Conservation (phyloP, 164 flowering plant genomes). For the Magnolia sinica region DNA sequence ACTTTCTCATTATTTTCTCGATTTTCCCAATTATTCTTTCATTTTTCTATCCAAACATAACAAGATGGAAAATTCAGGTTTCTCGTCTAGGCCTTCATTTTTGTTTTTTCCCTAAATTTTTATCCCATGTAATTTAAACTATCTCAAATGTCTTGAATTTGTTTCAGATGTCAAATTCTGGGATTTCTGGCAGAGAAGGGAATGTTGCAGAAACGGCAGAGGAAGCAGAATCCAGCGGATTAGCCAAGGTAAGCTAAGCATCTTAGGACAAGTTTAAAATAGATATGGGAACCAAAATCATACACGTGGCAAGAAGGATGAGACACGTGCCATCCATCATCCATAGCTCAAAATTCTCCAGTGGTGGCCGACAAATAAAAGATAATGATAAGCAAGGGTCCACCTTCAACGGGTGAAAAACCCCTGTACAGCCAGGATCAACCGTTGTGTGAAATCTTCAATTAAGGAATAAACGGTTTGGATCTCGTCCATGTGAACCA, state of each 20-base stretch:
- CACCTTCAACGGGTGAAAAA: not conserved
- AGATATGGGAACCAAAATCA: not conserved
- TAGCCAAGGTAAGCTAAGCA: conserved; percentile 15
- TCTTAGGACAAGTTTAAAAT: not conserved
- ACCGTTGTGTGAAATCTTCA: not conserved
- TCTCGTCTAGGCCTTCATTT: not conserved
- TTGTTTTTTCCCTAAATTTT: not conserved
- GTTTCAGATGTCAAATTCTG: conserved; percentile 21
- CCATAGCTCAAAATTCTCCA: not conserved
- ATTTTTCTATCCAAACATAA: not conserved
- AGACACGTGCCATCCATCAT: not conserved
- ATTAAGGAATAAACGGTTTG: not conserved
- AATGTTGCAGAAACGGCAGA: conserved; percentile 9
- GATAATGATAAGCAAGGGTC: not conserved
- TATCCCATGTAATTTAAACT: not conserved
- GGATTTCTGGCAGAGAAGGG: conserved; percentile 8
- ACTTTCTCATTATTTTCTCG: conserved; percentile 1
- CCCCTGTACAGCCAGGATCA: not conserved
- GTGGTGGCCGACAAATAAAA: not conserved
- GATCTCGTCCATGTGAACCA: not conserved
- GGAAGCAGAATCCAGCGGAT: conserved; percentile 19
- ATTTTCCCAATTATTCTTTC: too few relatives aligned
- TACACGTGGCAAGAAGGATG: not conserved
- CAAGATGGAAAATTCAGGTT: not conserved
- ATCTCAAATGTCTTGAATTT: not conserved